phyloP scores from a whole-genome alignment of 495 filamentous ascomycete genomes.

The Neurospora intermedia region DNA sequence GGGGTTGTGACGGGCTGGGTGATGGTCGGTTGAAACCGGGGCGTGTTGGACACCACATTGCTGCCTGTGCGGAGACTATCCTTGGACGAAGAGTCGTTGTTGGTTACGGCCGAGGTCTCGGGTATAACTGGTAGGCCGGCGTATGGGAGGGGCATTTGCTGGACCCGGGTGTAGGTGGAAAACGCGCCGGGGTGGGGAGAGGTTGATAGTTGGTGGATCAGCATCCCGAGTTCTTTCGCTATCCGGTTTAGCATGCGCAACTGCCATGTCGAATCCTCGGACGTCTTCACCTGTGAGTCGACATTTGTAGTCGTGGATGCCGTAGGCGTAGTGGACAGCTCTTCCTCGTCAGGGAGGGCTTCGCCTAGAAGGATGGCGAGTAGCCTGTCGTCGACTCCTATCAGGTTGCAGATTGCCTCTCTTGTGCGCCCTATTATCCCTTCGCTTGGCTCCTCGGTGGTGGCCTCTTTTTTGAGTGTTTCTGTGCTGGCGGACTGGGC shows the following conservation, averaged over 20 bases:
- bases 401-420: slow-evolving; percentile 75
- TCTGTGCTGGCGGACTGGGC: neutral
- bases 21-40: slow-evolving; percentile 42
- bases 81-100: slow-evolving; percentile 4
- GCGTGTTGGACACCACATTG: slow-evolving; percentile 18
- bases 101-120: slow-evolving; percentile 28
- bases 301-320: slow-evolving; percentile 15
- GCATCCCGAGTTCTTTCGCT: slow-evolving; percentile 70
- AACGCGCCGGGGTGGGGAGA: slow-evolving; percentile 62
- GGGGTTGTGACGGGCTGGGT: slow-evolving; percentile 14
- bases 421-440: slow-evolving; percentile 70
- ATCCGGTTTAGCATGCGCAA: slow-evolving; percentile 69
- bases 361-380: slow-evolving; percentile 85
- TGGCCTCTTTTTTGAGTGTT: slow-evolving; percentile 10
- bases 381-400: slow-evolving; percentile 80
- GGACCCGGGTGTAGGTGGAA: slow-evolving; percentile 53
- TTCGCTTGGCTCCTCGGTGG: slow-evolving; percentile 33
- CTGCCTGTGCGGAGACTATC: neutral
- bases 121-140: slow-evolving; percentile 45
- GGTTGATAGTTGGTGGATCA: slow-evolving; percentile 73
- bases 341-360: slow-evolving; percentile 51
- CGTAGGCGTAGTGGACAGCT: slow-evolving; percentile 32
- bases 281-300: slow-evolving; percentile 19
- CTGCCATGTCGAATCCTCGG: slow-evolving; percentile 54
- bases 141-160: slow-evolving; percentile 42